phyloP scores from a whole-genome alignment of 495 filamentous ascomycete genomes.

The Trypethelium eluteriae region DNA sequence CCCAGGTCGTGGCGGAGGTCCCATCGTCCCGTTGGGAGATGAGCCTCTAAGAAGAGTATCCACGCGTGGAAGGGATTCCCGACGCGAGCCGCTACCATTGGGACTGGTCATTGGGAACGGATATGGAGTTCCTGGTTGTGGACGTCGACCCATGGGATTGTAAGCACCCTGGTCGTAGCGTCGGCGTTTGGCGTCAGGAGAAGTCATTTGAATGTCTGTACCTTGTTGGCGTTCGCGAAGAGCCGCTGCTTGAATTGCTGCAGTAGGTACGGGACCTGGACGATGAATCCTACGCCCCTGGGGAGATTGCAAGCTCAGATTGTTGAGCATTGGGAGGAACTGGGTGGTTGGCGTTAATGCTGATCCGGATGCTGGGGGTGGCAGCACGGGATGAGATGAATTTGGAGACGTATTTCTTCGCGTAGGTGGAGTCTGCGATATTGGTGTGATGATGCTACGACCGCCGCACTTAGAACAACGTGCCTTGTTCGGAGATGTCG shows the following conservation, averaged over 20 bases:
- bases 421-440: conserved; percentile 30
- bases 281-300: conserved; percentile 25
- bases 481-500: conserved; percentile 29
- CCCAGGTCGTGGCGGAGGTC: conserved; percentile 21
- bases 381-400: conserved; percentile 29
- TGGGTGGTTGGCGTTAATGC: conserved; percentile 30
- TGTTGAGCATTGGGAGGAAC: conserved; percentile 40
- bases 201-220: not conserved
- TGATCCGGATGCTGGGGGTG: conserved; percentile 28
- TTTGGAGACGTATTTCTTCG: conserved; percentile 2
- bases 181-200: conserved; percentile 31
- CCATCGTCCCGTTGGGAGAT: conserved; percentile 14
- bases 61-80: conserved; percentile 14
- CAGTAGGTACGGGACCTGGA: conserved; percentile 1
- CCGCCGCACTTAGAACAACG: conserved; percentile 59
- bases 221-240: conserved; percentile 7
- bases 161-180: conserved; percentile 15
- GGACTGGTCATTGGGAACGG: conserved; percentile 14
- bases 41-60: conserved; percentile 13
- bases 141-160: not conserved
- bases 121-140: conserved; percentile 24
- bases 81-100: not conserved
- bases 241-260: conserved; percentile 3
- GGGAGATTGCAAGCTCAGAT: conserved; percentile 33
- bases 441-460: conserved; percentile 48